phyloP scores from a whole-genome alignment of 352 stramenopile genomes.

The Blastocystis sp. region DNA sequence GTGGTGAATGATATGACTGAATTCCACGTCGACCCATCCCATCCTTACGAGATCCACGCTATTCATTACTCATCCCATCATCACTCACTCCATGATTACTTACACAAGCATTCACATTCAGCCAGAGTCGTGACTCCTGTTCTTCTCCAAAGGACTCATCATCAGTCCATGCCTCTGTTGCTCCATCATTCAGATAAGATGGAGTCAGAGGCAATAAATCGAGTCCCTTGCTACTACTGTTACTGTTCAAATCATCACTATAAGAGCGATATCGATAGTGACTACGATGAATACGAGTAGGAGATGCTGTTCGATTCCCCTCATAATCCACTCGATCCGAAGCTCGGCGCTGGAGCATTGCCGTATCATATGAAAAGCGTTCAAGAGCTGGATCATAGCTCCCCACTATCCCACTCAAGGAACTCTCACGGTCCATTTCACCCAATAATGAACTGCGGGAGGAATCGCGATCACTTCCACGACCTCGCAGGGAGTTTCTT shows the following conservation, averaged over 20 bases:
- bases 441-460: not conserved
- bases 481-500: too few relatives aligned
- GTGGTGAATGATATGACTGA: not conserved
- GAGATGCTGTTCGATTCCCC: too few relatives aligned
- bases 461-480: too few relatives aligned
- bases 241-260: not conserved
- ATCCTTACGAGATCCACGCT: too few relatives aligned
- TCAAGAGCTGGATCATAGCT: too few relatives aligned
- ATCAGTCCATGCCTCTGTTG: not conserved
- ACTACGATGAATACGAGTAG: not conserved
- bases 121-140: not conserved
- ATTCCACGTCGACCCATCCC: not conserved
- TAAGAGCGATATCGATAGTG: constrained; percentile 1
- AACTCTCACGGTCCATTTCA: not conserved
- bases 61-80: too few relatives aligned
- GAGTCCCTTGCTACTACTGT: not conserved
- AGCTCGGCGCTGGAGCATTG: too few relatives aligned
- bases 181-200: not conserved
- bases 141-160: not conserved
- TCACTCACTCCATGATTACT: not conserved
- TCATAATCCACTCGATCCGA: too few relatives aligned
- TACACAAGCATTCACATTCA: constrained; percentile 11
- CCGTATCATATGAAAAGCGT: too few relatives aligned
- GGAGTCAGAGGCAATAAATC: not conserved
- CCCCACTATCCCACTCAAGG: too few relatives aligned